Base-by-base conservation (phyloP, 2,329 filamentous ascomycete genomes). In the Fusarium compactum region DNA sequence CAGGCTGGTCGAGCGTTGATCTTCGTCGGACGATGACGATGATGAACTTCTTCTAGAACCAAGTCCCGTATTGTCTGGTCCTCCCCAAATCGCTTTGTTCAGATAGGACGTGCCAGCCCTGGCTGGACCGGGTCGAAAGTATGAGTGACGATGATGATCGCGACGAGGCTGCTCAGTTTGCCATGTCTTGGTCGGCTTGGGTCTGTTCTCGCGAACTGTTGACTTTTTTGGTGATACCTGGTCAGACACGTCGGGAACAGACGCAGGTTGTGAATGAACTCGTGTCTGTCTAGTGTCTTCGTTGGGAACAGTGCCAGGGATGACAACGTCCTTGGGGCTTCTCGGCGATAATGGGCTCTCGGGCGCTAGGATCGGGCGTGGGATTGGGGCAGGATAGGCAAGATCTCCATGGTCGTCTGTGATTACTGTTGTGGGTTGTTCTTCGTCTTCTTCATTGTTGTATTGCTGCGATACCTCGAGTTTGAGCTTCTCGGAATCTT, bases 31-130 rank as follows among this genome's bases (percentile, higher is more conserved):
- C 27, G 62, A 67, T 27, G 48, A 38, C 9, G 32, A 65, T n/a
- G 58, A 38, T 15, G 70, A 71, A 20, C 59, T 71, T n/a, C 59
- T 62, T 24, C 60, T 69, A 18, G 69, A 64, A 34, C 57, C 58
- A 8, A 48, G 27, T 10, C 25, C 22, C 15, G 41, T 50, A 7
- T 48, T 27, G 12, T 57, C 41, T 25, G 48, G 44, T 4, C 69
- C 70, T 53, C 58, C 62, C 70, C 67, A 73, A 16, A 72, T 72
- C 25, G 70, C 70, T 45, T 47, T 69, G 27, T 72, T 72, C 40
- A 72, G 41, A 56, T 72, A 72, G 14, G 70, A 72, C 7, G 70
- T 72, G 15, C 70, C 70, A 32, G 70, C 70, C 27, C 70, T 71
- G 22, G 67, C 64, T 25, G 70, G 70, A 9, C 63, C 59, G 8